These are phyloP conservation scores for Lithospermum erythrorhizon DNA, from an alignment of 257 asterid species.

Conservation along the genomic window DNA sequence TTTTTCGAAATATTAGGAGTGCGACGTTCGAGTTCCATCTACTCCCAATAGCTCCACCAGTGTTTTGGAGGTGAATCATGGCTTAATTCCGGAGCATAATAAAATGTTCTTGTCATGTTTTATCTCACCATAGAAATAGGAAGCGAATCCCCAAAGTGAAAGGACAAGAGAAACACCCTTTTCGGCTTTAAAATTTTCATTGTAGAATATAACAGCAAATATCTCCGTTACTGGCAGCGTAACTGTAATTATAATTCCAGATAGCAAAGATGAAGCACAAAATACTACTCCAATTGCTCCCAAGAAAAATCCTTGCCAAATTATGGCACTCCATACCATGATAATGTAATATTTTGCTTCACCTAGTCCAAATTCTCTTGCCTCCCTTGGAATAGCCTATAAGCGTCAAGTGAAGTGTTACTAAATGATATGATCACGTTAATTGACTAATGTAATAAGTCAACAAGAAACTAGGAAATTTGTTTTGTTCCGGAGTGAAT, in stretches of 20 bases:
- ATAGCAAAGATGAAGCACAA: slow-evolving; percentile 19
- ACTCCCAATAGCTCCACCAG: too few species aligned
- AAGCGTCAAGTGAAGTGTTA: not conserved
- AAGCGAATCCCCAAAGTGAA: slow-evolving; percentile 24
- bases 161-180: slow-evolving; percentile 20
- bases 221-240: slow-evolving; percentile 14
- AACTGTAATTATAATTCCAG: slow-evolving; percentile 14
- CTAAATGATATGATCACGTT: too few species aligned
- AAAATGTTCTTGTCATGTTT: slow-evolving; percentile 5
- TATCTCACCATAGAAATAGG: slow-evolving; percentile 20
- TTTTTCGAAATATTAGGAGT: too few species aligned
- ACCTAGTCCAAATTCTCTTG: slow-evolving; percentile 13
- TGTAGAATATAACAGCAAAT: slow-evolving; percentile 14
- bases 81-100: too few species aligned
- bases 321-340: slow-evolving; percentile 10
- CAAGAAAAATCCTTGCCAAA: slow-evolving; percentile 20
- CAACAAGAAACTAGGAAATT: too few species aligned
- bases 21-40: too few species aligned
- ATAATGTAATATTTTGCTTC: slow-evolving; percentile 16
- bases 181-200: slow-evolving; percentile 16
- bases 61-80: too few species aligned
- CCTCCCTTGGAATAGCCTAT: slow-evolving; percentile 17
- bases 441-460: too few species aligned
- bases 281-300: slow-evolving; percentile 18
- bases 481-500: too few species aligned